Evolutionary conservation across 2,329 filamentous ascomycete genomes (phyloP).

Genomic region (Pestalotiopsis sp.): DNA sequence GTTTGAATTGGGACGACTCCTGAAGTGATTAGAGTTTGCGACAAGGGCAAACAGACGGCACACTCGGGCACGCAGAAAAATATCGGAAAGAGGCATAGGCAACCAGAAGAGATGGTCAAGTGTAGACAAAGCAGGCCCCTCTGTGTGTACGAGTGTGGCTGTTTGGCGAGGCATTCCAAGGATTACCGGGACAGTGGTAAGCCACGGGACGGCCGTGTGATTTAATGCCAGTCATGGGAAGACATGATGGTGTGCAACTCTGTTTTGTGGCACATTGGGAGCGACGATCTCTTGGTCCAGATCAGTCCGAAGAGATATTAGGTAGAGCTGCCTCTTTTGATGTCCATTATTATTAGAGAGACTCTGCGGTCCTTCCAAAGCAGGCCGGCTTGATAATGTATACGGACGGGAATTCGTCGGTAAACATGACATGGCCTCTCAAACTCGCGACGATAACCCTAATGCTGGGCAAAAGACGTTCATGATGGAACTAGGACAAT

Average conservation of each 20-base stretch:
- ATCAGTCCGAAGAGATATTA: slow-evolving; percentile 1
- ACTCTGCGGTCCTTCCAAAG: too few relatives aligned
- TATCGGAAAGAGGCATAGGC: too few relatives aligned
- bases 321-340: not conserved
- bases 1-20: not conserved
- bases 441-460: too few relatives aligned
- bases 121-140: not conserved
- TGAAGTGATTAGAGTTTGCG: not conserved
- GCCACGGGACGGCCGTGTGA: slow-evolving; percentile 9
- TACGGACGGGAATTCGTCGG: too few relatives aligned
- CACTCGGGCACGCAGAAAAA: too few relatives aligned
- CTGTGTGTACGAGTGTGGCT: not conserved
- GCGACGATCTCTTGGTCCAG: slow-evolving; percentile 4
- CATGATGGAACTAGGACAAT: too few relatives aligned
- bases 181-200: slow-evolving; percentile 3
- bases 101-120: too few relatives aligned
- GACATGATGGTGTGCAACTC: slow-evolving; percentile 8
- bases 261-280: not conserved
- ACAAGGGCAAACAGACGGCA: not conserved
- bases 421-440: too few relatives aligned
- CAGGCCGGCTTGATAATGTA: too few relatives aligned
- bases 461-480: too few relatives aligned
- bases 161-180: not conserved
- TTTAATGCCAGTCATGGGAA: not conserved
- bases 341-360: too few relatives aligned